phyloP scores from a whole-genome alignment of 2,329 filamentous ascomycete genomes.

The Ramularia collo-cygni region DNA sequence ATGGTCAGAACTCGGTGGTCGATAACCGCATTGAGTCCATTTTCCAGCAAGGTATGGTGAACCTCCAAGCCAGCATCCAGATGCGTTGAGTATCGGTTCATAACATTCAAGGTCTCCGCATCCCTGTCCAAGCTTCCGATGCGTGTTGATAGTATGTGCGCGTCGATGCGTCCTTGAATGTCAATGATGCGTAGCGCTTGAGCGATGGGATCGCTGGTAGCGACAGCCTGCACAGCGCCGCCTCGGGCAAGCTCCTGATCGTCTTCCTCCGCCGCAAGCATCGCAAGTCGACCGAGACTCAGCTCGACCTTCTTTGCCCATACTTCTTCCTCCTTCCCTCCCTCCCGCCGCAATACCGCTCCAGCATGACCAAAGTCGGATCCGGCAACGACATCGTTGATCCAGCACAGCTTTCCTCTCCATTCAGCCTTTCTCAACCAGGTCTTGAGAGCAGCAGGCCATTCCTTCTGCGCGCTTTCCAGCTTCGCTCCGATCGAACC shows the following conservation, averaged over 20 bases:
- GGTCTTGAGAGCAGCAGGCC: conserved; percentile 61
- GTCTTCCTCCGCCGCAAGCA: conserved; percentile 54
- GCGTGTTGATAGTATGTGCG: conserved; percentile 62
- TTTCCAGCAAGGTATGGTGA: conserved; percentile 64
- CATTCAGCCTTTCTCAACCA: conserved; percentile 68
- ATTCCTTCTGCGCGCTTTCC: conserved; percentile 58
- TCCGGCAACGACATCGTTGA: conserved; percentile 79
- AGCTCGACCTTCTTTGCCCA: conserved; percentile 95
- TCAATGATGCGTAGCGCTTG: conserved; percentile 61
- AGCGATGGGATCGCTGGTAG: neutral
- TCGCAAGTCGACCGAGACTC: conserved; percentile 74
- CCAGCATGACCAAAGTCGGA: conserved; percentile 68
- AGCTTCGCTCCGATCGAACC: conserved; percentile 54
- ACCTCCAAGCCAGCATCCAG: conserved; percentile 51
- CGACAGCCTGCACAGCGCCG: conserved; percentile 3
- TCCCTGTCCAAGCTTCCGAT: conserved; percentile 69
- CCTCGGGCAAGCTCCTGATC: conserved; percentile 7
- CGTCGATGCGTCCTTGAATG: conserved; percentile 73
- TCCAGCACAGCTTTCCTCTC: conserved; percentile 80
- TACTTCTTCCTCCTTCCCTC: conserved; percentile 63
- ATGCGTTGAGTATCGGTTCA: conserved; percentile 55
- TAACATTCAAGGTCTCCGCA: conserved; percentile 68
- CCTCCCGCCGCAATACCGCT: conserved; percentile 62
- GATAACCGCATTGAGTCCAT: conserved; percentile 62
- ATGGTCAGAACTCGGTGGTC: conserved; percentile 59